Percentiles rank a stretch among this genome's conserved stretches.
Conservation (phyloP, 1,284 basidiomycete genomes). For the Fomitiporia mediterranea region DNA sequence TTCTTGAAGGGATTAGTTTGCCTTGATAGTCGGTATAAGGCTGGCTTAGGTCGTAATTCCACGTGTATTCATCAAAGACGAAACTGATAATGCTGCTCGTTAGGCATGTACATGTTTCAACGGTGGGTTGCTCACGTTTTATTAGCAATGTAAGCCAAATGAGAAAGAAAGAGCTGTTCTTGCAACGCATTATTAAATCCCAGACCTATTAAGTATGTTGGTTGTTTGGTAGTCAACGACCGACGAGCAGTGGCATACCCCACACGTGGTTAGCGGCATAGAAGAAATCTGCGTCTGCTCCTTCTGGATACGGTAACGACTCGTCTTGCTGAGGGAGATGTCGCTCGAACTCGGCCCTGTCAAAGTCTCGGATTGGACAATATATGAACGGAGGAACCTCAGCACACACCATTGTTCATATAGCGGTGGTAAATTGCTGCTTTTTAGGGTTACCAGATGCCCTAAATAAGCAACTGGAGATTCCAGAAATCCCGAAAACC, state of each 20-base stretch:
- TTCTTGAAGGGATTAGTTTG: conserved; percentile 15
- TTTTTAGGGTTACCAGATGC: neutral
- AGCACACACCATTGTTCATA: conserved; percentile 16
- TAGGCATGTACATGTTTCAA: too few relatives aligned
- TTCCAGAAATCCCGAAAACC: neutral
- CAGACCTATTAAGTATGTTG: conserved; percentile 1
- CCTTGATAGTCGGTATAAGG: conserved; percentile 12
- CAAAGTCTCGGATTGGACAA: too few relatives aligned
- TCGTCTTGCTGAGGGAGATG: conserved; percentile 16
- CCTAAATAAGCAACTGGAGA: neutral
- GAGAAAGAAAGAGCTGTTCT: conserved; percentile 19
- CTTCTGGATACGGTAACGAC: conserved; percentile 17
- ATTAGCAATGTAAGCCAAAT: conserved; percentile 21
- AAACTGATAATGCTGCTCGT: conserved; percentile 1
- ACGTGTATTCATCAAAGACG: conserved; percentile 17
- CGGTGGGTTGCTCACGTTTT: conserved; percentile 16
- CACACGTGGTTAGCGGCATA: conserved; percentile 17
- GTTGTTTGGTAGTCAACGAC: neutral
- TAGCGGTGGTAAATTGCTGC: conserved; percentile 1
- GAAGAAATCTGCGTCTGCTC: conserved; percentile 11
- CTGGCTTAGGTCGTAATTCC: conserved; percentile 1
- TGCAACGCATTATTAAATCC: conserved; percentile 17
- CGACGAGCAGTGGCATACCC: neutral
- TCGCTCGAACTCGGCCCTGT: conserved; percentile 12
- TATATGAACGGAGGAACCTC: too few relatives aligned